Evolutionary conservation across 768 basidiomycete genomes (phyloP), one percentile per base, ranked within the genome.

Genomic region (Trametes elegans): DNA sequence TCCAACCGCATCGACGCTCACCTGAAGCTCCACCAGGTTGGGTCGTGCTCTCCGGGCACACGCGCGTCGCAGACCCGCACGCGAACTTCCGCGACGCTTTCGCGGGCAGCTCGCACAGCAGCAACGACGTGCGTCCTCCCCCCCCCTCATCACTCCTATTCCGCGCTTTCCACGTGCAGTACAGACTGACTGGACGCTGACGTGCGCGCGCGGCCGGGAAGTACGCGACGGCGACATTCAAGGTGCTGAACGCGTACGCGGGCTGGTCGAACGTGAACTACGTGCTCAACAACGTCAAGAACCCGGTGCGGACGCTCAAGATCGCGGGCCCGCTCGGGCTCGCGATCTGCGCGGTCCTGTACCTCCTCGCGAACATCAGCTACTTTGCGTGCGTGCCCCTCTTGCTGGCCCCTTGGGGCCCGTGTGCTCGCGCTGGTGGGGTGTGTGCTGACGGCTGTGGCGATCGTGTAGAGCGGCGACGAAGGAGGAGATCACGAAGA

Each of bases 201-300:
- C 23, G 1, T 14, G 34, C 34, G 13, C 13, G n/a, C 34, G 34
- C 3, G n/a, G 34, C 6, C n/a, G 19, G 10, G 24, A 10, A 83
- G 82, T 85, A 82, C 51, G 82, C 81, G 0, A 81, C 82, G 0
- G 83, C 80, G 2, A 82, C 75, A 0, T 82, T 81, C 75, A 82
- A 84, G 57, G 79, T 84, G 23, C 67, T 84, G 21, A 71, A 73
- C 49, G 64, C 76, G 1, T 79, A 76, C 52, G 39, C 64, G 1
- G 82, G 82, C 5, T 83, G 82, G 82, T 78, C 78, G 2, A 79
- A 77, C 40, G 77, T 79, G 23, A 82, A 82, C 61, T 81, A 80
- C 49, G 82, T 84, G 6, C 66, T 84, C 53, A 83, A 82, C 67
- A 81, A 84, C 9, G 81, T 85, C 48, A 78, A 76, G 57, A 70